phyloP scores from a whole-genome alignment of 208 protist genomes.

The Acanthamoeba divionensis region DNA sequence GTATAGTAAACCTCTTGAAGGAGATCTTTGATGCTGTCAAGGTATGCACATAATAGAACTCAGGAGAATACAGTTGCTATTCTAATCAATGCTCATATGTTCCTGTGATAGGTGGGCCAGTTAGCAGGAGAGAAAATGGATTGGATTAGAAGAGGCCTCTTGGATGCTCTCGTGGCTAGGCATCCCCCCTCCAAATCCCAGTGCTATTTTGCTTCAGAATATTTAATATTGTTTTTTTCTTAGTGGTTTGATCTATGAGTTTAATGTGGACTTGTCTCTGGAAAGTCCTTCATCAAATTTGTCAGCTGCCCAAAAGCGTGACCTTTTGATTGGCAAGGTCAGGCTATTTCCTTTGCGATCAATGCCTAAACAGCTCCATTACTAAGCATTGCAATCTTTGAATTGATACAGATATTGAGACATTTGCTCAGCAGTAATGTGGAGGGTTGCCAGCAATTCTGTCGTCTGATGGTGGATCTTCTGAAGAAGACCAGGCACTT shows the following conservation, averaged over 20 bases:
- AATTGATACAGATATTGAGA: background rate
- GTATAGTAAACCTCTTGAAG: background rate
- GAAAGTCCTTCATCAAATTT: background rate
- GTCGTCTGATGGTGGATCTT: slow-evolving; percentile 9
- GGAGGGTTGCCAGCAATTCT: slow-evolving; percentile 13
- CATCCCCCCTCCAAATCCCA: background rate
- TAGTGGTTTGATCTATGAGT: slow-evolving; percentile 38
- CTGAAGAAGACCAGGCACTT: background rate
- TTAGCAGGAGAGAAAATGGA: slow-evolving; percentile 48
- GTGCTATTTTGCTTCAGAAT: background rate
- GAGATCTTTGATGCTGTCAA: slow-evolving; percentile 41
- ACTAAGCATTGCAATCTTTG: background rate
- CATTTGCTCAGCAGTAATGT: slow-evolving; percentile 45
- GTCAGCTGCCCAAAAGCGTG: background rate
- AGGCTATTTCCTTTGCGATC: background rate
- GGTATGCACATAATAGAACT: background rate
- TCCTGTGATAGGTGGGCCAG: background rate
- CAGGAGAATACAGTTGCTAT: too few species aligned
- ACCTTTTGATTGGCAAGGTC: slow-evolving; percentile 6
- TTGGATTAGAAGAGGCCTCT: slow-evolving; percentile 11
- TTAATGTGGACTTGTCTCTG: background rate
- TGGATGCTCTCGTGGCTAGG: slow-evolving; percentile 41
- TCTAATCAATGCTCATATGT: background rate
- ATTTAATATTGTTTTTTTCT: background rate
- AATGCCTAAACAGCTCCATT: background rate